Base-by-base conservation (phyloP, 2,329 filamentous ascomycete species). In the Pestalotiopsis fici region DNA sequence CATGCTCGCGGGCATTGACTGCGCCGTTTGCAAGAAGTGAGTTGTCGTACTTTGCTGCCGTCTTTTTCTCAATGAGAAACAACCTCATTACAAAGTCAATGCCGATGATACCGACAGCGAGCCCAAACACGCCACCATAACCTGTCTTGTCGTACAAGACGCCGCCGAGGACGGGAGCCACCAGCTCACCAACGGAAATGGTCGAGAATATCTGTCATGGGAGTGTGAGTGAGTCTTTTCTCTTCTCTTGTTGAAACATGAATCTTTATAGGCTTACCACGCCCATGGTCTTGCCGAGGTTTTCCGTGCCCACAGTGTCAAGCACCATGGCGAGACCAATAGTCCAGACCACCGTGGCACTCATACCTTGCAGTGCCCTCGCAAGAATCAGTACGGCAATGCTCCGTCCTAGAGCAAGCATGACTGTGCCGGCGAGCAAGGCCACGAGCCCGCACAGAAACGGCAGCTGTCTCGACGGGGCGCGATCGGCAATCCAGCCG, bases 21-120 rank as follows among this genome's bases (percentile, higher is more conserved):
- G 73, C 70, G 9, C 73, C 69, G 50, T 78, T 75, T n/a, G 67
- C 66, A 18, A 66, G 21, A 1, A n/a, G n/a, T n/a, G 65, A 39
- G 31, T 66, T 55, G 57, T 78, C 74, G 65, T 86, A 87, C 68
- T 79, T 80, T 9, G 75, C 76, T 0, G 88, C 87, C 1, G 83
- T 81, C 73, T 87, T 88, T 76, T 89, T 90, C 76, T 91, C 89
- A n/a, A 91, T 83, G 64, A 91, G 82, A 4, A 88, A 74, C 0
- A 89, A 71, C 13, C 90, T 84, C 83, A 91, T 85, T 25, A 87
- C 66, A 67, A 91, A 86, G 74, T 91, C 89, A 18, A 91, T 68
- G 0, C 73, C 82, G 1, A 91, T 74, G 9, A 91, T 75, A 0
- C 79, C 84, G 60, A 88, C 81, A 0, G 83, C 85, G 27, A 90